phyloP scores from a whole-genome alignment of 495 filamentous ascomycete species.

The Daldinia childiae region DNA sequence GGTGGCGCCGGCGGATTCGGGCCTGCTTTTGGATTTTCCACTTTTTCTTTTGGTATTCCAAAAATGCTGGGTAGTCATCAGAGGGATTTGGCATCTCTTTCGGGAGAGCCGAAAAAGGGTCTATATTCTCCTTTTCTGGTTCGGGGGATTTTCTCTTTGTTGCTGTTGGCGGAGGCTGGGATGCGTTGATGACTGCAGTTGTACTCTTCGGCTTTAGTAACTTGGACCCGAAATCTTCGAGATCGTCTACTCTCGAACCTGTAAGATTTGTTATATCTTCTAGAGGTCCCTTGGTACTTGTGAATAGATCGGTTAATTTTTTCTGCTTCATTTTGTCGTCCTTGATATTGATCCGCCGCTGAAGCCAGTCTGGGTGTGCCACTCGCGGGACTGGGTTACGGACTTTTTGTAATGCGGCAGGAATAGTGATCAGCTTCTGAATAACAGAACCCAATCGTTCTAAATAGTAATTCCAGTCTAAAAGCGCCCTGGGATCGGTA shows the following conservation, averaged over 20 bases:
- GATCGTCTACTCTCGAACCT: constrained; percentile 64
- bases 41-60: constrained; percentile 97
- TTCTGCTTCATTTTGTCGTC: constrained; percentile 98
- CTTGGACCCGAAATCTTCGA: constrained; percentile 85
- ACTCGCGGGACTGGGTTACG: constrained; percentile 94
- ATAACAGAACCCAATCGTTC: constrained; percentile 96
- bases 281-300: constrained; percentile 70
- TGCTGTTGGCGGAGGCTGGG: constrained; percentile 53
- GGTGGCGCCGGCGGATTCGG: constrained; percentile 82
- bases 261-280: constrained; percentile 76
- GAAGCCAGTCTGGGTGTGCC: constrained; percentile 95
- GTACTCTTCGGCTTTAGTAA: constrained; percentile 75
- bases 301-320: constrained; percentile 96
- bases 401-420: constrained; percentile 93
- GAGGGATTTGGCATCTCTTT: constrained; percentile 84
- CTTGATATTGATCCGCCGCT: constrained; percentile 89
- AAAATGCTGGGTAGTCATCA: constrained; percentile 87
- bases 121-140: constrained; percentile 65
- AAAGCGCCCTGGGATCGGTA: constrained; percentile 86
- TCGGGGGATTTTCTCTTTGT: constrained; percentile 88
- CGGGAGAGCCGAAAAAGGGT: constrained; percentile 87
- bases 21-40: constrained; percentile 99
- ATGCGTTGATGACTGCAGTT: constrained; percentile 62
- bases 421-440: constrained; percentile 98
- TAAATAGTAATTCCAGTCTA: constrained; percentile 97